Percentiles rank a stretch among this genome's conserved stretches.
phyloP scores from a whole-genome alignment of 1,139 yeast species.

The Zygoascus hellenicus region DNA sequence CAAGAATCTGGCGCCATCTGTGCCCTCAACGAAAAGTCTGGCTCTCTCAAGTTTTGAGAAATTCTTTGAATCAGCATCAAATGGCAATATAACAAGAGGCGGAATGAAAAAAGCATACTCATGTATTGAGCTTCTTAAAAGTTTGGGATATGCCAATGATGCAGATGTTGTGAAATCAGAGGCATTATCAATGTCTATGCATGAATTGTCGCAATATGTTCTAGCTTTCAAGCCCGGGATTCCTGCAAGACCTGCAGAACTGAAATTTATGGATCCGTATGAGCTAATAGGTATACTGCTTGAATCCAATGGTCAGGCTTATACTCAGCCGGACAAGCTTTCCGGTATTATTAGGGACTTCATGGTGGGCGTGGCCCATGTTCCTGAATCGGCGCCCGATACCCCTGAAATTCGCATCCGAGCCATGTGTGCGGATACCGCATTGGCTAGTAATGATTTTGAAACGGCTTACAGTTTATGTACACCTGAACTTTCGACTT shows the following conservation, averaged over 20 bases:
- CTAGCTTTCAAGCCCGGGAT: slow-evolving; percentile 28
- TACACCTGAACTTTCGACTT: slow-evolving; percentile 23
- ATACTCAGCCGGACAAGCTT: slow-evolving; percentile 27
- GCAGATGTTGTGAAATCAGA: slow-evolving; percentile 20
- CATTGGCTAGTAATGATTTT: slow-evolving; percentile 50
- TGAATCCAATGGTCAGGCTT: slow-evolving; percentile 30
- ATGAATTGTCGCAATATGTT: slow-evolving; percentile 28
- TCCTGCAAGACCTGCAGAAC: slow-evolving; percentile 27
- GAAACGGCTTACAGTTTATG: slow-evolving; percentile 44
- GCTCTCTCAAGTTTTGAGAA: slow-evolving; percentile 24
- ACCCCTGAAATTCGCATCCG: slow-evolving; percentile 38
- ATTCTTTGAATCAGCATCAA: slow-evolving; percentile 31
- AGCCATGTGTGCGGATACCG: slow-evolving; percentile 50
- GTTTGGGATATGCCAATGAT: slow-evolving; percentile 3
- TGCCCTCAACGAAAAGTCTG: slow-evolving; percentile 12
- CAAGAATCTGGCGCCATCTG: slow-evolving; percentile 12
- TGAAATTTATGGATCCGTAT: slow-evolving; percentile 24
- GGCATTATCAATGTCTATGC: slow-evolving; percentile 26
- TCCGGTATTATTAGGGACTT: slow-evolving; percentile 23
- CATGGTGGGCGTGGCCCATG: slow-evolving; percentile 18
- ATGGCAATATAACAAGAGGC: slow-evolving; percentile 29
- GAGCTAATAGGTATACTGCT: slow-evolving; percentile 30
- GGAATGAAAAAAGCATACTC: slow-evolving; percentile 28
- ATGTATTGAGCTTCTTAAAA: slow-evolving; percentile 21
- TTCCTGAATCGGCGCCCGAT: slow-evolving; percentile 14